These are phyloP conservation scores for Termitomyces sp. DNA, from an alignment of 768 basidiomycete species.

Conservation along the genomic window DNA sequence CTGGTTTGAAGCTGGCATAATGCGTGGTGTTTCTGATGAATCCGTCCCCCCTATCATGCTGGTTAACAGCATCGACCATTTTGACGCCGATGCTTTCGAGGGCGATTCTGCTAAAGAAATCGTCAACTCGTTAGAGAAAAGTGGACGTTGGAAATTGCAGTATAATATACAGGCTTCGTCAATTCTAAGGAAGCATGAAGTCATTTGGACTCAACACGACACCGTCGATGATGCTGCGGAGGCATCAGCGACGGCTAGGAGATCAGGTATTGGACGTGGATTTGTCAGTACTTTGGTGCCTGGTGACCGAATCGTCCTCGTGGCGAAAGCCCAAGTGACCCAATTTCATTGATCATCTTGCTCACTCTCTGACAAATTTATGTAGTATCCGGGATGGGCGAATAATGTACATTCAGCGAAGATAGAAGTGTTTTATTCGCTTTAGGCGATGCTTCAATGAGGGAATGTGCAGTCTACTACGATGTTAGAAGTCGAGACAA, in stretches of 20 bases:
- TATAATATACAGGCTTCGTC: conserved; percentile 21
- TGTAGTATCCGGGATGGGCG: too few relatives aligned
- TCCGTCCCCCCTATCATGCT: background rate
- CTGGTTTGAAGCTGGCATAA: conserved; percentile 28
- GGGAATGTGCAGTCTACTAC: too few relatives aligned
- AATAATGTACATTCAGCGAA: too few relatives aligned
- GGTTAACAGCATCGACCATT: background rate
- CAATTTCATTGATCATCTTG: too few relatives aligned
- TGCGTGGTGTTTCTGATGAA: conserved; percentile 12
- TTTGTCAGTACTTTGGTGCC: conserved; percentile 14
- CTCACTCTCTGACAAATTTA: too few relatives aligned
- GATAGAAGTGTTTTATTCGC: too few relatives aligned
- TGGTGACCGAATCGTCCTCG: conserved; percentile 19
- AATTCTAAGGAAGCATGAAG: conserved; percentile 12
- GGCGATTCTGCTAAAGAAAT: conserved; percentile 5
- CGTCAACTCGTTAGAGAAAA: conserved; percentile 8
- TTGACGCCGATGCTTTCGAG: conserved; percentile 2
- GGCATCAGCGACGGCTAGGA: conserved; percentile 8
- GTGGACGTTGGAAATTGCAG: conserved; percentile 20
- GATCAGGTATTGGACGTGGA: conserved; percentile 11
- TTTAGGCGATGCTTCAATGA: too few relatives aligned
- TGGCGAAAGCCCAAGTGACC: conserved; percentile 25
- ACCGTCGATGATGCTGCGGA: conserved; percentile 6
- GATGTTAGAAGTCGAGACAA: too few relatives aligned
- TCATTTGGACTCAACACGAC: conserved; percentile 19